Conservation (phyloP, 2,329 filamentous ascomycete genomes). For the Sporothrix dimorphospora region DNA sequence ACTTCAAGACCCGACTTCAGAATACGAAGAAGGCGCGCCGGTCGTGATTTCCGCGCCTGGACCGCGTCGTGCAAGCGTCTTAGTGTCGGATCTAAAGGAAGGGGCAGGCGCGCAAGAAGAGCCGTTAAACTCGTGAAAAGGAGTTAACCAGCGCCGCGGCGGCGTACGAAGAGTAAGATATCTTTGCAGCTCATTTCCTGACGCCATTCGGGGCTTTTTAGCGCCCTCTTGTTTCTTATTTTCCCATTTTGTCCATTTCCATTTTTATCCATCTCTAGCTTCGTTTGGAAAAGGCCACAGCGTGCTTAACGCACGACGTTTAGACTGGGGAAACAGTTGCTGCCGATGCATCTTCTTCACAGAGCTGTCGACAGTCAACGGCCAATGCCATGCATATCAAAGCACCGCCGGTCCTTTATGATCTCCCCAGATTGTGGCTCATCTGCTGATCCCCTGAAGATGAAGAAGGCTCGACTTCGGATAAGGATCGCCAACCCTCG, state of each 20-base stretch:
- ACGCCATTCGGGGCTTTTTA: slow-evolving; percentile 19
- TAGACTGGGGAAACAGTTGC: neutral
- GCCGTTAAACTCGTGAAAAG: neutral
- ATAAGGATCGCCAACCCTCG: neutral
- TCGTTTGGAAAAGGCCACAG: neutral
- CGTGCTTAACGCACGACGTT: neutral
- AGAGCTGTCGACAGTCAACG: neutral
- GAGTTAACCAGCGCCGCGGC: neutral
- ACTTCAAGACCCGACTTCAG: neutral
- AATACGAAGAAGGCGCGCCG: slow-evolving; percentile 11
- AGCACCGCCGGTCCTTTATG: neutral
- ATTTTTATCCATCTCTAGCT: slow-evolving; percentile 18
- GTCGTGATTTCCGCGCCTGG: slow-evolving; percentile 17
- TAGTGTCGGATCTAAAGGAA: slow-evolving; percentile 6
- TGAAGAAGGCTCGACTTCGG: neutral
- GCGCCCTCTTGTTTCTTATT: neutral
- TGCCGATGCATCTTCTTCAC: neutral
- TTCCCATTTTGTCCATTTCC: slow-evolving; percentile 4
- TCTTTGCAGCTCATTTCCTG: slow-evolving; percentile 23
- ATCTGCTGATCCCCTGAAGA: slow-evolving; percentile 20
- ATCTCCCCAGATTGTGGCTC: slow-evolving; percentile 22
- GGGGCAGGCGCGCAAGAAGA: slow-evolving; percentile 7
- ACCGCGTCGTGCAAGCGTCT: neutral
- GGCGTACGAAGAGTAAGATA: too few species aligned
- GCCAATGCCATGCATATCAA: neutral